Base-by-base conservation (phyloP, 495 filamentous ascomycete species). In the Penicillium roqueforti region DNA sequence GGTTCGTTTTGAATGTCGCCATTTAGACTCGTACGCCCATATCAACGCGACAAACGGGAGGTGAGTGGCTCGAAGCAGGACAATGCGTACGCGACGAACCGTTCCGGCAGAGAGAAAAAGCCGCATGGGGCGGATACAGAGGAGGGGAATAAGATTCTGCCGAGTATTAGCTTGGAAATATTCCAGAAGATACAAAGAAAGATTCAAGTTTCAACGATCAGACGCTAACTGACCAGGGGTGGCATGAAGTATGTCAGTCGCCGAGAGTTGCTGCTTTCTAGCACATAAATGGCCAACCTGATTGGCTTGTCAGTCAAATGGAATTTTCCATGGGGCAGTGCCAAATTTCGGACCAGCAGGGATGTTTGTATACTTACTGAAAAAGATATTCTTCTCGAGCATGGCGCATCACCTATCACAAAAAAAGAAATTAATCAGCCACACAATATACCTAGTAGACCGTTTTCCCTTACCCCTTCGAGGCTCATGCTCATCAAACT, bases 401-500 rank as follows among this genome's bases (percentile, higher is more conserved):
- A 67, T 80, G 78, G 25, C 69, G 62, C 78, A 80, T 80, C n/a
- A 80, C 79, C 87, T 87, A 55, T 44, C 47, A 58, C 14, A 40
- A 22, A 28, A 14, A 47, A 4, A 13, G 22, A 39, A 29, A 45
- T 59, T 41, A 62, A 44, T 20, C 18, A 18, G 28, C 26, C 37
- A 28, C 19, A n/a, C 42, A 36, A 8, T 36, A 36, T n/a, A 11
- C 6, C 29, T 29, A 23, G 7, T 18, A 18, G 4, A 31, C 9
- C 26, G 8, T 31, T 3, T 46, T 34, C 23, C 75, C 86, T 75
- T 66, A 97, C 90, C 66, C 88, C 89, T 37, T 85, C 88, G 59
- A 96, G 83, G 64, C 84, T 90, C 76, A 95, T 92, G 59, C 88
- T 92, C 57, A 97, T 83, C 70, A 97, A 83, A 77, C 88, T 91